These are phyloP conservation scores for Blastomyces percursus DNA, from an alignment of 2,329 filamentous ascomycete species.

Conservation along the genomic window DNA sequence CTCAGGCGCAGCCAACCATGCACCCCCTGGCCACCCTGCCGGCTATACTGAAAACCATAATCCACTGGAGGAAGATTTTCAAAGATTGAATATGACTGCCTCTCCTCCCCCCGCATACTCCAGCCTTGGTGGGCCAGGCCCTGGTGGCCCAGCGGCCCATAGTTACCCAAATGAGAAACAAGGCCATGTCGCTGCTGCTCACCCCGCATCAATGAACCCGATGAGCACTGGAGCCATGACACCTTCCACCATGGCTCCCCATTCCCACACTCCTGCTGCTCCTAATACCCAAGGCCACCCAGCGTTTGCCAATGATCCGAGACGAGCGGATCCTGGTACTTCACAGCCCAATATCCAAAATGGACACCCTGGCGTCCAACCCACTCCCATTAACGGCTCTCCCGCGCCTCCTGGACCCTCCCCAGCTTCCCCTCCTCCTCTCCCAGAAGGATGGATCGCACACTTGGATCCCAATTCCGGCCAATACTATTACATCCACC, in stretches of 20 bases:
- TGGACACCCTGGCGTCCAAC: slow-evolving; percentile 20
- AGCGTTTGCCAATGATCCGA: slow-evolving; percentile 78
- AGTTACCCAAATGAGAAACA: slow-evolving; percentile 72
- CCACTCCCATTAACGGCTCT: slow-evolving; percentile 21
- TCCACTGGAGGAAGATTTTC: slow-evolving; percentile 76
- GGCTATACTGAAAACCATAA: slow-evolving; percentile 54
- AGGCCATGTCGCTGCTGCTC: slow-evolving; percentile 12
- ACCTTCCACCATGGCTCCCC: slow-evolving; percentile 17
- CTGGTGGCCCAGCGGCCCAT: slow-evolving; percentile 31
- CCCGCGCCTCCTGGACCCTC: slow-evolving; percentile 40
- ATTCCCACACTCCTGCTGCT: slow-evolving; percentile 18
- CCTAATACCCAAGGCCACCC: slow-evolving; percentile 53
- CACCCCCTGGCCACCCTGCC: slow-evolving; percentile 17
- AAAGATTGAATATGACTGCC: slow-evolving; percentile 65
- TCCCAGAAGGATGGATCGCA: slow-evolving; percentile 97
- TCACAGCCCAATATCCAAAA: slow-evolving; percentile 32
- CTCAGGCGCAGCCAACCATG: slow-evolving; percentile 22
- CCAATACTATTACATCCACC: slow-evolving; percentile 97
- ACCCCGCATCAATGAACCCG: slow-evolving; percentile 17
- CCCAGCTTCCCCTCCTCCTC: slow-evolving; percentile 75
- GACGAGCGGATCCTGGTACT: slow-evolving; percentile 41
- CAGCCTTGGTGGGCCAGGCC: slow-evolving; percentile 58
- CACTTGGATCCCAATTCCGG: slow-evolving; percentile 92
- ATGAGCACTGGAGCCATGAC: slow-evolving; percentile 15
- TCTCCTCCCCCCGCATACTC: slow-evolving; percentile 95